phyloP scores from a whole-genome alignment of 169 alveolate genomes.

The Besnoitia besnoiti region DNA sequence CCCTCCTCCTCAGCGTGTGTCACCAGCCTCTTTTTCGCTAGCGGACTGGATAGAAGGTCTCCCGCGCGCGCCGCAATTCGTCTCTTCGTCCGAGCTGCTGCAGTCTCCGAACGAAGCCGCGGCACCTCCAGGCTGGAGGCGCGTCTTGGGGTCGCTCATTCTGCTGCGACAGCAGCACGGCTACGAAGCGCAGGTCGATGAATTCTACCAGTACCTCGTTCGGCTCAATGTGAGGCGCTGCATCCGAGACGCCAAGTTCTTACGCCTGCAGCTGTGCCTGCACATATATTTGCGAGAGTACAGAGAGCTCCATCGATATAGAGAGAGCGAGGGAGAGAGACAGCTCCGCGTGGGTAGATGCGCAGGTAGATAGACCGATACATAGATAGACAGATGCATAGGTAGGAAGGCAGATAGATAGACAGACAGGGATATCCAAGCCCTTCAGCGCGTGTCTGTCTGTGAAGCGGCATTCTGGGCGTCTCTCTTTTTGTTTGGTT shows the following conservation, averaged over 20 bases:
- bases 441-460: background rate
- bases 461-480: background rate
- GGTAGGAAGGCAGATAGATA: background rate
- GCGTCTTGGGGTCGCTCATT: background rate
- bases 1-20: no score
- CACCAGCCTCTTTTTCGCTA: background rate
- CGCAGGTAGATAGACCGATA: background rate
- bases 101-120: background rate
- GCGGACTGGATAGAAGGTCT: background rate
- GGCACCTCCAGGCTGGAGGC: conserved; percentile 18
- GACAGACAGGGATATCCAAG: background rate
- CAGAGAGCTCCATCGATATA: background rate
- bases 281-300: no score
- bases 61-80: background rate
- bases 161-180: background rate
- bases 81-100: background rate
- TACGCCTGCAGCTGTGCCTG: background rate
- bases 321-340: background rate
- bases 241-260: background rate
- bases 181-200: background rate
- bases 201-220: background rate
- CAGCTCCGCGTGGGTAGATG: no score
- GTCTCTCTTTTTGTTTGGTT: background rate
- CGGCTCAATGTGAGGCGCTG: background rate
- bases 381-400: background rate